Conservation (phyloP, 1,284 basidiomycete genomes). For the Ceratobasidium sp. region DNA sequence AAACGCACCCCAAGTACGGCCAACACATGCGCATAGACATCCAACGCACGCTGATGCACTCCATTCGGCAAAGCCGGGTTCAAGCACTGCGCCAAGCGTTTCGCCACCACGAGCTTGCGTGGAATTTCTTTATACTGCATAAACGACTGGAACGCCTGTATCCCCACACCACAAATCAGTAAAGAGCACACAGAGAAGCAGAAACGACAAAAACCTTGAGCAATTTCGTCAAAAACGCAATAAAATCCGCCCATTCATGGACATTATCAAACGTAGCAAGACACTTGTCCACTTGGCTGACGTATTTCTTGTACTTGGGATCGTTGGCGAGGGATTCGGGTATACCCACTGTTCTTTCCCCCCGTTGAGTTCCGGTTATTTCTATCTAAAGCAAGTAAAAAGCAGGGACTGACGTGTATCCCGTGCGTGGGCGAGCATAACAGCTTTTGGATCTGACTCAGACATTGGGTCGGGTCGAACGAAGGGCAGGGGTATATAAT, state of each 20-base stretch:
- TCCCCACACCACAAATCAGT: background rate
- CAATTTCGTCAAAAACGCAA: slow-evolving; percentile 93
- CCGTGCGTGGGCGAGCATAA: slow-evolving; percentile 22
- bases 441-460: slow-evolving; percentile 3
- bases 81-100: slow-evolving; percentile 94
- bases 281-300: slow-evolving; percentile 88
- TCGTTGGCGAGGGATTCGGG: slow-evolving; percentile 54
- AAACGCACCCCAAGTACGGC: slow-evolving; percentile 82
- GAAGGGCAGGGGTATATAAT: slow-evolving; percentile 8
- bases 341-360: slow-evolving; percentile 2
- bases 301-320: slow-evolving; percentile 96
- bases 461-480: background rate
- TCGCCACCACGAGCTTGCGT: slow-evolving; percentile 91
- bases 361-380: too few relatives aligned
- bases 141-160: slow-evolving; percentile 87
- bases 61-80: slow-evolving; percentile 97
- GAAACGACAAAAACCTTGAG: slow-evolving; percentile 84
- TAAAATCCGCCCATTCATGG: slow-evolving; percentile 99
- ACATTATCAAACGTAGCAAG: slow-evolving; percentile 94
- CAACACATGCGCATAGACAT: slow-evolving; percentile 93
- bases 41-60: slow-evolving; percentile 94
- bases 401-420: slow-evolving; percentile 35
- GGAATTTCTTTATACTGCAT: slow-evolving; percentile 96
- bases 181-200: background rate
- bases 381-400: too few relatives aligned